Conservation (phyloP, 139 green algal species). For the Chlamydomonas sp. region DNA sequence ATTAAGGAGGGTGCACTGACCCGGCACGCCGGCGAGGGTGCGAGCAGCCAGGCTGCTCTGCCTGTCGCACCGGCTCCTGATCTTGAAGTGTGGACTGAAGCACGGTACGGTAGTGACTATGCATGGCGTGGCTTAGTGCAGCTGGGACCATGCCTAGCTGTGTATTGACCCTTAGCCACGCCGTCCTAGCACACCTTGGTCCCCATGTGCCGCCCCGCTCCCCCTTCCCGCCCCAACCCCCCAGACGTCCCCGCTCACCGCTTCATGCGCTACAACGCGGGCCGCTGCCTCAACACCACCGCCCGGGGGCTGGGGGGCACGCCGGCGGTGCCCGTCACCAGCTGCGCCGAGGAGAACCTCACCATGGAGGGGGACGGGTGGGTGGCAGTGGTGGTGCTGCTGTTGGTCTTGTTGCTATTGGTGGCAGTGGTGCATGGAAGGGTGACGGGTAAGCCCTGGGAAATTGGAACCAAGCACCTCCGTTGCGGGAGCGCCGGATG, state of each 20-base stretch:
- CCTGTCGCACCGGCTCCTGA: too few species aligned
- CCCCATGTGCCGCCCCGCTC: not conserved
- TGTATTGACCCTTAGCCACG: not conserved
- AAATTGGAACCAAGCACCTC: too few species aligned
- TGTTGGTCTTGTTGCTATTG: too few species aligned
- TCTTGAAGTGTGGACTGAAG: too few species aligned
- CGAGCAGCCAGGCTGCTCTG: too few species aligned
- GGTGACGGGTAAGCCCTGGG: too few species aligned
- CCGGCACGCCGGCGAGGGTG: too few species aligned
- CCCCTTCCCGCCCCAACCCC: conserved; percentile 15
- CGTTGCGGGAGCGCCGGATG: too few species aligned
- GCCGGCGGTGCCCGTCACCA: conserved; percentile 51
- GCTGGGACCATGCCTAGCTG: not conserved
- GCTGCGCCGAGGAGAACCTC: conserved; percentile 60
- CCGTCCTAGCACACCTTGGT: not conserved
- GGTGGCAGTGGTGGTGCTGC: not conserved
- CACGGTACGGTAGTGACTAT: too few species aligned
- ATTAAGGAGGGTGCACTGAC: too few species aligned
- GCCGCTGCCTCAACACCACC: conserved; percentile 62
- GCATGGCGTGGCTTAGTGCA: too few species aligned
- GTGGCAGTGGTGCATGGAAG: too few species aligned
- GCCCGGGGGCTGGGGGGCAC: conserved; percentile 76
- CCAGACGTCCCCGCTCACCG: conserved; percentile 78
- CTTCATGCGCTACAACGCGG: conserved; percentile 62
- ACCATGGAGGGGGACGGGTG: conserved; percentile 70